Evolutionary conservation across 2,329 filamentous ascomycete genomes (phyloP), one percentile per base, ranked within the genome.

Genomic region (Teratosphaeria pseudoeucalypti): DNA sequence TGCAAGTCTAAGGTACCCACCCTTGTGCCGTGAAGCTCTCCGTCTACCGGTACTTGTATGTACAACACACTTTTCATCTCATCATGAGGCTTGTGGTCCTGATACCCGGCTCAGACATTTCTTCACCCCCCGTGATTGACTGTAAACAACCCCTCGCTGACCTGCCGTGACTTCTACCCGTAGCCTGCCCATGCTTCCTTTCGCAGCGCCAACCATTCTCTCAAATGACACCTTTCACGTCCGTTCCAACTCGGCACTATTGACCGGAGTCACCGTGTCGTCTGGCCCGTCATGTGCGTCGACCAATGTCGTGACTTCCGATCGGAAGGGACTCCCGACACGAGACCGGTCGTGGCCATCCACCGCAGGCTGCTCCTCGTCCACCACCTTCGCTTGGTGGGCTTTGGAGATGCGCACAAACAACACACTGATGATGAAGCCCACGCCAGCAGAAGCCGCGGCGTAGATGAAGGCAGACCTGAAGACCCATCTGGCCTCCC

Each of bases 381-480:
- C 66, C 27, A 34, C 55, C 52, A 54, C 47, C 63, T 66, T 62
- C 29, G 65, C 63, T 1, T 63, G 63, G n/a, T 64, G 63, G n/a
- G 58, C 54, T 12, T 65, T 60, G 14, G 68, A 66, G 26, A 70
- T 70, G n/a, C 64, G 59, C 27, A 71, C 67, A 56, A 68, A 71
- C 3, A 70, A 32, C 7, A 66, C 58, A 27, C 60, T 63, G n/a
- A 72, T 61, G 37, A 69, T 57, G 12, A 72, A 59, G 0, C 70
- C 70, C 7, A 66, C 27, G 1, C 61, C 66, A 29, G 70, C 70
- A 39, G 67, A 70, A 2, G 64, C 70, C 9, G 69, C 66, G 2
- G 64, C 70, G 52, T 71, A 72, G 19, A 71, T 55, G 61, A 72
- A 72, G 7, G 69, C 66, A 6, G 67, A 61, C 39, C 63, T 61